Percentiles rank a stretch among this genome's conserved stretches.
These are phyloP conservation scores for Ramalina intermedia DNA, from an alignment of 495 filamentous ascomycete species.

Conservation along the genomic window DNA sequence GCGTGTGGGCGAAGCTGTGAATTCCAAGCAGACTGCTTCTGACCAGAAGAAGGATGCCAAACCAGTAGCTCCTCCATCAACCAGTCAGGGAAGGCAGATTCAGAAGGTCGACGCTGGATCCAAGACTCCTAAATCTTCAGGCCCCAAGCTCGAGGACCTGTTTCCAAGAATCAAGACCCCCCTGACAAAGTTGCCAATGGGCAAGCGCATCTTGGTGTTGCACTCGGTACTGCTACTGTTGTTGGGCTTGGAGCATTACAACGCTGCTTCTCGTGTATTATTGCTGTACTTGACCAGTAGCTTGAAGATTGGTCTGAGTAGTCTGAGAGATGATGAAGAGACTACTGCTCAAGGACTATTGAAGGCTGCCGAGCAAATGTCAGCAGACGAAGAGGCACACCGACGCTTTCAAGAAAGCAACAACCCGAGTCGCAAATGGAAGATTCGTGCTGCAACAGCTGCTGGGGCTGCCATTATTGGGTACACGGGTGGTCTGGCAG, in stretches of 20 bases:
- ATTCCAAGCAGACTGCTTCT: slow-evolving; percentile 33
- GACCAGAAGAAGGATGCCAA: slow-evolving; percentile 9
- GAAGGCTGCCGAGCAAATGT: slow-evolving; percentile 54
- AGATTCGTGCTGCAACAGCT: slow-evolving; percentile 64
- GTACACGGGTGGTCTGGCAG: slow-evolving; percentile 67
- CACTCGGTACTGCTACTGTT: slow-evolving; percentile 56
- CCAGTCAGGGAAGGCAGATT: slow-evolving; percentile 5
- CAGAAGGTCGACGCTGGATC: slow-evolving; percentile 3
- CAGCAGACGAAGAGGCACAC: slow-evolving; percentile 48
- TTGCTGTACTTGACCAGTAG: slow-evolving; percentile 56
- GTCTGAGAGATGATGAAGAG: slow-evolving; percentile 56
- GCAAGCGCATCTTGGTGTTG: slow-evolving; percentile 31
- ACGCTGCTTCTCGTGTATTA: slow-evolving; percentile 57
- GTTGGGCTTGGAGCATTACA: slow-evolving; percentile 66
- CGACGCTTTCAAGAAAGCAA: slow-evolving; percentile 45
- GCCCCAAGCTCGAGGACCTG: slow-evolving; percentile 24
- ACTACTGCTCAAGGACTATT: slow-evolving; percentile 61
- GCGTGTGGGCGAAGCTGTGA: slow-evolving; percentile 51
- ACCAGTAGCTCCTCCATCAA: slow-evolving; percentile 5
- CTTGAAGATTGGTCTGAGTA: slow-evolving; percentile 45
- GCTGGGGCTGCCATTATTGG: slow-evolving; percentile 64
- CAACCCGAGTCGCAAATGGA: slow-evolving; percentile 57
- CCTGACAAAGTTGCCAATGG: slow-evolving; percentile 25
- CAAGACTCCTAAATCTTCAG: slow-evolving; percentile 19
- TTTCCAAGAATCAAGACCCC: slow-evolving; percentile 33